A percentile compares a stretch with the other conserved stretches of the same genome.
Conservation (phyloP, 2,329 filamentous ascomycete species). For the Amesomyces nigricolor region DNA sequence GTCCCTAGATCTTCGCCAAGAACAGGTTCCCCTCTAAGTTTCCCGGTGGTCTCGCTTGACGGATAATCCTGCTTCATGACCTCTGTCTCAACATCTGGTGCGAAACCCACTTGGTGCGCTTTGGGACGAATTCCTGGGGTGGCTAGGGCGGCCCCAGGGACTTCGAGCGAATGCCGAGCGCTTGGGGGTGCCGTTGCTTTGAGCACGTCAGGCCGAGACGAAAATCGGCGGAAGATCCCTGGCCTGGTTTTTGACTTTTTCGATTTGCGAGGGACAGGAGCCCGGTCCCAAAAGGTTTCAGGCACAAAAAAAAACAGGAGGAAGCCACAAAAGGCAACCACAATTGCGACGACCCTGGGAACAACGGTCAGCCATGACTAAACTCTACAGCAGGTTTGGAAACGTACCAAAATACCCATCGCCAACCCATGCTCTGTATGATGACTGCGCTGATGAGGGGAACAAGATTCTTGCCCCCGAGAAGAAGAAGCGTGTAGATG, state of each 20-base stretch:
- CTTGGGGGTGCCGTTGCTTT: neutral
- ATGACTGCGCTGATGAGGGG: slow-evolving; percentile 82
- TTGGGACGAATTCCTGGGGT: neutral
- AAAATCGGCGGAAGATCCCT: slow-evolving; percentile 43
- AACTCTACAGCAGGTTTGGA: no score
- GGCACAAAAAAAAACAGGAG: slow-evolving; percentile 87
- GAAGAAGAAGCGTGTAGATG: slow-evolving; percentile 82
- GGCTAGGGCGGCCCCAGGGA: neutral
- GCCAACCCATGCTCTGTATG: slow-evolving; percentile 72
- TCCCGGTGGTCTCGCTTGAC: slow-evolving; percentile 1
- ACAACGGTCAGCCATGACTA: neutral
- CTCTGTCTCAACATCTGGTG: slow-evolving; percentile 17
- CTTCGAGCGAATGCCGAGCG: slow-evolving; percentile 1
- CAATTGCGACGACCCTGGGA: slow-evolving; percentile 69
- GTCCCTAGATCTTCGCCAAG: neutral
- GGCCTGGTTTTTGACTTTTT: slow-evolving; percentile 29
- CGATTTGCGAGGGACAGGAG: slow-evolving; percentile 45
- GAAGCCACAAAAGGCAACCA: slow-evolving; percentile 64
- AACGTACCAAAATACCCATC: slow-evolving; percentile 80
- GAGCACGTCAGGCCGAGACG: slow-evolving; percentile 35
- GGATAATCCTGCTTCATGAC: slow-evolving; percentile 5
- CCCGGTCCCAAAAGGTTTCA: slow-evolving; percentile 92
- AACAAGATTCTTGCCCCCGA: slow-evolving; percentile 87
- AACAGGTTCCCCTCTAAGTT: neutral
- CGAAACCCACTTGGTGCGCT: slow-evolving; percentile 32